Conservation (phyloP, 75 land plant genomes). For the Selaginella moellendorffii region DNA sequence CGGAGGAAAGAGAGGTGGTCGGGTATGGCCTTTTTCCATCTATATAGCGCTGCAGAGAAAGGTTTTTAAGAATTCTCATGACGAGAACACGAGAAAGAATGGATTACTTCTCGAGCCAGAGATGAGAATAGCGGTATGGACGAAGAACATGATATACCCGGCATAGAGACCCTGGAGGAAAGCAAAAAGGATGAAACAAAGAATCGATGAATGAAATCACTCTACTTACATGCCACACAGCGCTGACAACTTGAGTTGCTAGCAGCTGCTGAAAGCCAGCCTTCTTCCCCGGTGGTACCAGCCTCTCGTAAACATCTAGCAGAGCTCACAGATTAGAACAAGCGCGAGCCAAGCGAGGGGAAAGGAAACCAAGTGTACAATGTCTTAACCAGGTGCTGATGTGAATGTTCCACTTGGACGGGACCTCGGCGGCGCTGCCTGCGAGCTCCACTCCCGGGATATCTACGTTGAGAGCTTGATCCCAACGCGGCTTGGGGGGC, state of each 20-base stretch:
- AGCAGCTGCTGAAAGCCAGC: conserved; percentile 83
- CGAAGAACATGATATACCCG: conserved; percentile 88
- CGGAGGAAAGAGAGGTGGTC: conserved; percentile 21
- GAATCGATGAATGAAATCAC: neutral
- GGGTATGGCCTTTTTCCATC: conserved; percentile 72
- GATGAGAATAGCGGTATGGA: conserved; percentile 88
- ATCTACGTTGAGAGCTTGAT: conserved; percentile 89
- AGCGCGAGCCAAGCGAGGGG: neutral
- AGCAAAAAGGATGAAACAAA: neutral
- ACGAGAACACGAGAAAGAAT: neutral
- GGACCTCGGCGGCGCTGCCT: conserved; percentile 63
- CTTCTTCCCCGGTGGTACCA: conserved; percentile 66
- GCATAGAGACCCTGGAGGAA: conserved; percentile 75
- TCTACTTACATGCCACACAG: conserved; percentile 80
- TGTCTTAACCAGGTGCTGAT: conserved; percentile 97
- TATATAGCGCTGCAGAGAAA: conserved; percentile 54
- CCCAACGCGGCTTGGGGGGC: conserved; percentile 67
- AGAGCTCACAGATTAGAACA: neutral
- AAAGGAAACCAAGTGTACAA: conserved; percentile 37
- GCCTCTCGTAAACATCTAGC: conserved; percentile 95
- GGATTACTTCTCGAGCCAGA: conserved; percentile 87
- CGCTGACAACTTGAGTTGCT: conserved; percentile 90
- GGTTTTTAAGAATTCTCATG: neutral
- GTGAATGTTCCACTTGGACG: conserved; percentile 93
- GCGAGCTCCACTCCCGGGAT: conserved; percentile 86